Base-by-base conservation (phyloP, 2,329 filamentous ascomycete genomes). In the Verticillium isaacii region DNA sequence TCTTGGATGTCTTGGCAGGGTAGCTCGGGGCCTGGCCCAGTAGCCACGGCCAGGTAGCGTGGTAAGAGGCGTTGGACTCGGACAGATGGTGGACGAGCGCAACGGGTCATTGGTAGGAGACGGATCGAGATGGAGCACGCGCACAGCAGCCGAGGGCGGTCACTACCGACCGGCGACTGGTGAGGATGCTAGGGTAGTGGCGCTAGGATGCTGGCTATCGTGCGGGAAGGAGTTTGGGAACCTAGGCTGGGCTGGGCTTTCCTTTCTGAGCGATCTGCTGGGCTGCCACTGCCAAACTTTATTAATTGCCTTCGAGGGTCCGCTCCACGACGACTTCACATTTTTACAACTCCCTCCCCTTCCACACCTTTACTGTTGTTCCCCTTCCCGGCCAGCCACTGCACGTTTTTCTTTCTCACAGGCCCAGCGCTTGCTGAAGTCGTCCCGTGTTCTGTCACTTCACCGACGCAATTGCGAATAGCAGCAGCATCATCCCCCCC, bases 241-340 rank as follows among this genome's bases (percentile, higher is more conserved):
- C 14, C 34, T 14, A 36, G 34, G 34, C 34, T 36, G 34, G 34
- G 39, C 39, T 45, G 37, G 37, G 37, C 37, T 17, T 41, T 41
- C 37, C 37, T 7, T 12, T 41, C 17, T n/a, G 37, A 41, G 37
- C 37, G 37, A 41, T 41, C 37, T n/a, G 37, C 37, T 41, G 14
- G 37, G 37, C 17, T 41, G 45, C 19, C 11, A 23, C 45, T 52
- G 45, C 45, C n/a, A 25, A 52, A 29, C 29, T 29, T 19, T n/a
- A 5, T 52, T 52, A 52, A 52, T 23, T 52, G n/a, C n/a, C 12
- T 19, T 52, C 19, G 6, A 36, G 45, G 45, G 54, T 37, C 59
- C 59, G 55, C 61, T 50, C 54, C 23, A 39, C 61, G 56, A 52
- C 19, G 37, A 61, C 36, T 6, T 50, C 54, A 56, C 32, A 32